These are phyloP conservation scores for Sedum album DNA, from an alignment of 164 flowering plant species.

Conservation along the genomic window DNA sequence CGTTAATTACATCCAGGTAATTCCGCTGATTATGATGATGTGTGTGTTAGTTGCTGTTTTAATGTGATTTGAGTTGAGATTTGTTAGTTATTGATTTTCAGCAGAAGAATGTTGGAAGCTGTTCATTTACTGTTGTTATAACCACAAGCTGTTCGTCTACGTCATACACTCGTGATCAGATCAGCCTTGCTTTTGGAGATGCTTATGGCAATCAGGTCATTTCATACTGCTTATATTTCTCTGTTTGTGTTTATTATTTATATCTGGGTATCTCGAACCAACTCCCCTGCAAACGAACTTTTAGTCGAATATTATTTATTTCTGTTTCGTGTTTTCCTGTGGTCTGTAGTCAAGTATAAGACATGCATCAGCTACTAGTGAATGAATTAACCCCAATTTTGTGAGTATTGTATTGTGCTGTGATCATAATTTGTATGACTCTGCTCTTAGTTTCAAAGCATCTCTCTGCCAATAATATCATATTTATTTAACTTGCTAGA, in stretches of 20 bases:
- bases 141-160: slow-evolving; percentile 31
- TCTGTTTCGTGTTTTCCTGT: too few relatives aligned
- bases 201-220: slow-evolving; percentile 37
- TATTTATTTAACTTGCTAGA: not conserved
- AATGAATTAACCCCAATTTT: too few relatives aligned
- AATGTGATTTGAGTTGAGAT: not conserved
- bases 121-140: slow-evolving; percentile 27
- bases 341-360: too few relatives aligned
- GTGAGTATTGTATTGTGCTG: too few relatives aligned
- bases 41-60: not conserved
- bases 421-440: too few relatives aligned
- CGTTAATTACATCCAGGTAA: slow-evolving; percentile 30
- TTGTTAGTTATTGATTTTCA: not conserved
- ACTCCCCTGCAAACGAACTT: not conserved
- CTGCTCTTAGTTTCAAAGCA: too few relatives aligned
- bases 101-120: slow-evolving; percentile 21
- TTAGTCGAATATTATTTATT: too few relatives aligned
- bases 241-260: slow-evolving; percentile 4
- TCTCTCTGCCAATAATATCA: too few relatives aligned
- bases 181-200: slow-evolving; percentile 34
- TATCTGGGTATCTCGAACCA: not conserved
- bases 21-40: not conserved
- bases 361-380: too few relatives aligned
- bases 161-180: slow-evolving; percentile 29
- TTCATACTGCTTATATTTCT: not conserved